These are phyloP conservation scores for Rhizophora apiculata DNA, from an alignment of 345 rosid genomes.

Conservation along the genomic window DNA sequence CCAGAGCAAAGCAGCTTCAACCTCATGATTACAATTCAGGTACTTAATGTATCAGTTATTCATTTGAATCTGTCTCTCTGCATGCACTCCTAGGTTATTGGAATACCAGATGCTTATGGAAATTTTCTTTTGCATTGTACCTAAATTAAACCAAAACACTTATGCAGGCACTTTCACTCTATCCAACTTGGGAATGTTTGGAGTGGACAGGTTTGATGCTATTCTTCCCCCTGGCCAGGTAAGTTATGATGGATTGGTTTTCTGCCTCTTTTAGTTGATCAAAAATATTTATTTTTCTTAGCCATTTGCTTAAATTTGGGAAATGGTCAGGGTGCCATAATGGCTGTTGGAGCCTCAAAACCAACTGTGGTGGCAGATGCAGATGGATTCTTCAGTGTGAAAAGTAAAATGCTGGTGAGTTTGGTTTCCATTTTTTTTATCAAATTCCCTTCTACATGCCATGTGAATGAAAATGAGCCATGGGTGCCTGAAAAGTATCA, in stretches of 20 bases:
- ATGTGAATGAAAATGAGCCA: background rate
- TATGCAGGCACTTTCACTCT: conserved; percentile 85
- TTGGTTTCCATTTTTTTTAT: conserved; percentile 7
- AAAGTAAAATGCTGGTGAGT: conserved; percentile 87
- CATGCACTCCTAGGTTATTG: background rate
- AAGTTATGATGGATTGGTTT: conserved; percentile 4
- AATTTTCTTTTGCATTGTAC: background rate
- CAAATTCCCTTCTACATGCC: background rate
- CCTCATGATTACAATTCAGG: conserved; percentile 97
- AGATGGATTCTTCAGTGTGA: conserved; percentile 92
- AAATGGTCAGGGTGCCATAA: conserved; percentile 81
- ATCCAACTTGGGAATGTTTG: conserved; percentile 95
- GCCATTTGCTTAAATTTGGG: conserved; percentile 14
- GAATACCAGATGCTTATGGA: background rate
- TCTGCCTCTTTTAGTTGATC: background rate
- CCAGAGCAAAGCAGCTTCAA: conserved; percentile 84
- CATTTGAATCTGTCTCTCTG: background rate
- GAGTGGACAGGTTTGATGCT: conserved; percentile 97
- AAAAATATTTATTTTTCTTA: conserved; percentile 1
- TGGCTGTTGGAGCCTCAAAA: conserved; percentile 99
- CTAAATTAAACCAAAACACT: conserved; percentile 6
- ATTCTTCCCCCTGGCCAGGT: conserved; percentile 99
- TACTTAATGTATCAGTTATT: conserved; percentile 19
- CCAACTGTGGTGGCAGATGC: conserved; percentile 86
- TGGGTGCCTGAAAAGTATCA: too few relatives aligned